A percentile compares a stretch with the other conserved stretches of the same genome.
phyloP scores from a whole-genome alignment of 768 basidiomycete genomes.

The Exsudoporus frostii region DNA sequence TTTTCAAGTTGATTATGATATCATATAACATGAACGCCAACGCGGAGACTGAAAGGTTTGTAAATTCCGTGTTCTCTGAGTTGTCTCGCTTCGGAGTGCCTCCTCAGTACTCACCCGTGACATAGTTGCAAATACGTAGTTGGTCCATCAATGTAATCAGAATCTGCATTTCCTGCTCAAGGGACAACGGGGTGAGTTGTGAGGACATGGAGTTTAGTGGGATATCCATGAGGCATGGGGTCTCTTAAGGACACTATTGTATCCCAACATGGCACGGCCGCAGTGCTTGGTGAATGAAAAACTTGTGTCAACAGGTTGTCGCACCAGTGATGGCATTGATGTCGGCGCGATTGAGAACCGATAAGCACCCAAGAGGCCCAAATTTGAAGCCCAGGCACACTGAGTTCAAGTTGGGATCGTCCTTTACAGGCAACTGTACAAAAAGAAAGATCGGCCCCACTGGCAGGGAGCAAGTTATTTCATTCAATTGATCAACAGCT shows the following conservation, averaged over 20 bases:
- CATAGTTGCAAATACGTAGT: slow-evolving; percentile 15
- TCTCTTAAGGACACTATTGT: neutral
- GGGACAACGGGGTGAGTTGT: neutral
- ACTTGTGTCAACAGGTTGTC: neutral
- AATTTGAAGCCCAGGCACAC: neutral
- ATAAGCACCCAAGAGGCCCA: neutral
- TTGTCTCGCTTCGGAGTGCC: neutral
- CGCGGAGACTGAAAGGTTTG: slow-evolving; percentile 11
- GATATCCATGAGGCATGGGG: neutral
- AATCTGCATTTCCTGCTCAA: neutral
- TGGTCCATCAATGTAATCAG: slow-evolving; percentile 10
- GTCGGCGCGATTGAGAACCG: neutral
- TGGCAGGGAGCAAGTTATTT: neutral
- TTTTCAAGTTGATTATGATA: slow-evolving; percentile 18
- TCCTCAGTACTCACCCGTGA: slow-evolving; percentile 8
- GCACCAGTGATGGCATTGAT: neutral
- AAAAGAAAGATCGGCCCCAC: no score
- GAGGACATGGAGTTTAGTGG: slow-evolving; percentile 8
- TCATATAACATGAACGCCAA: slow-evolving; percentile 19
- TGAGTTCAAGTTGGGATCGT: neutral
- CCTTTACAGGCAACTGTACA: neutral
- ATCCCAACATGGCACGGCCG: neutral
- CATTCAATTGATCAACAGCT: no score
- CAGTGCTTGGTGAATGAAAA: slow-evolving; percentile 1
- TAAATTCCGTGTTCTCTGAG: neutral